Base-by-base conservation (phyloP, 2,329 filamentous ascomycete genomes). In the Rutstroemia sp. region DNA sequence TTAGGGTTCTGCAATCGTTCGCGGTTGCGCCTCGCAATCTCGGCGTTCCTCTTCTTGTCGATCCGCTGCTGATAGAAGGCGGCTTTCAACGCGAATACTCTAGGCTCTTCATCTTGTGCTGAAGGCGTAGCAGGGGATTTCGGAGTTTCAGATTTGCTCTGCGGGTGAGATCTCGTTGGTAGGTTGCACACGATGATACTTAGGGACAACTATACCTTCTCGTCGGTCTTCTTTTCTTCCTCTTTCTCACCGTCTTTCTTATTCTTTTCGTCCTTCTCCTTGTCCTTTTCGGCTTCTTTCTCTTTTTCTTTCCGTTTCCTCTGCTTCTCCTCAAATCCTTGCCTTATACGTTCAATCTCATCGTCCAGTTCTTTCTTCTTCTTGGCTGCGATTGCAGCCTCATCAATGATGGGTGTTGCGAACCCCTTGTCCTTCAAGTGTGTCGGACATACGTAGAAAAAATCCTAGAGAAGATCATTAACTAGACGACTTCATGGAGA, bases 351-450 rank as follows among this genome's bases (percentile, higher is more conserved):
- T 69, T 87, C 84, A 21, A 84, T 79, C 21, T 86, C 82, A 52
- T 83, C 70, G 58, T 85, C 82, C 66, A 82, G 81, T 66, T 88
- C 84, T 63, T 79, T 80, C 67, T 83, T 85, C 61, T 74, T 75
- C 64, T 74, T 75, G 56, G 77, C 80, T 70, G 85, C 79, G 67
- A 81, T 66, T 59, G 86, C 76, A 61, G 80, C 85, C 52, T 84
- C 80, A 66, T 92, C 87, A 58, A 88, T 78, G 59, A 87, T 85
- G 59, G 89, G 86, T 66, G 79, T 76, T 67, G 88, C 92, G 71
- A 96, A 97, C 42, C 87, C 83, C 34, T 77, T 78, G 67, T 97
- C 94, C 66, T 87, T 89, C 8, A 97, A 75, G 71, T 99, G 94
- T 34, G 80, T 77, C 5, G 85, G 79, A 66, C 94, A 99, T 46